Base-by-base conservation (phyloP, 345 rosid species). In the Excoecaria agallocha region DNA sequence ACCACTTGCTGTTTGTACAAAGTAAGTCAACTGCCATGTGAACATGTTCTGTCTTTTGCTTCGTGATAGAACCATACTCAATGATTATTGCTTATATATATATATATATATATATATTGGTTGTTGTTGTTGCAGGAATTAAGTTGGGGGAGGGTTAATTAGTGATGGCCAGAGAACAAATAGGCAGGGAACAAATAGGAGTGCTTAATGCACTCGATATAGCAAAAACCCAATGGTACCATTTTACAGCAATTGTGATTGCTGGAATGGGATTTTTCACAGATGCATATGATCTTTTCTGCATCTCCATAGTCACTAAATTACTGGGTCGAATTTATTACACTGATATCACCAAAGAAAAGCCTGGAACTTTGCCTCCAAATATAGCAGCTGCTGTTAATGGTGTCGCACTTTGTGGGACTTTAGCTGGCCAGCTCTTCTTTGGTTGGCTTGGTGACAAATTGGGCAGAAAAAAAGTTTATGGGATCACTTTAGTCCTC, bases 181-280 rank as follows among this genome's bases (percentile, higher is more conserved):
- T n/a, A n/a, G n/a, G n/a, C 0, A 41, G 56, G 16, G 59, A 70
- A 43, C 58, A 64, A 8, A 6, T 77, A 49, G 66, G 43, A 48
- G 80, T 77, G 72, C 80, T 77, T 6, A 77, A 13, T 0, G 80
- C 80, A 45, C 72, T 77, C n/a, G 80, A 77, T 48, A 45, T 65
- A 10, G 80, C 80, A 6, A 77, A 65, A 52, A 77, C 80, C 46
- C 79, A 76, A 55, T 70, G 9, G 70, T 76, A 76, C 58, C 79
- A 76, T 76, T 76, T 76, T 41, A 71, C 80, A 17, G 72, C 80
- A 17, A 71, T 77, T 35, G 68, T 77, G 51, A 77, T 77, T 10
- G 80, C 80, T 11, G 80, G 80, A 66, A 77, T 77, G 80, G 80
- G 80, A n/a, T 77, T 77, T 66, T 77, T 77, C 72, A 77, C 80